Evolutionary conservation across 2,329 filamentous ascomycete genomes (phyloP), one percentile per base, ranked within the genome.

Genomic region (Rhinocladiella mackenziei): DNA sequence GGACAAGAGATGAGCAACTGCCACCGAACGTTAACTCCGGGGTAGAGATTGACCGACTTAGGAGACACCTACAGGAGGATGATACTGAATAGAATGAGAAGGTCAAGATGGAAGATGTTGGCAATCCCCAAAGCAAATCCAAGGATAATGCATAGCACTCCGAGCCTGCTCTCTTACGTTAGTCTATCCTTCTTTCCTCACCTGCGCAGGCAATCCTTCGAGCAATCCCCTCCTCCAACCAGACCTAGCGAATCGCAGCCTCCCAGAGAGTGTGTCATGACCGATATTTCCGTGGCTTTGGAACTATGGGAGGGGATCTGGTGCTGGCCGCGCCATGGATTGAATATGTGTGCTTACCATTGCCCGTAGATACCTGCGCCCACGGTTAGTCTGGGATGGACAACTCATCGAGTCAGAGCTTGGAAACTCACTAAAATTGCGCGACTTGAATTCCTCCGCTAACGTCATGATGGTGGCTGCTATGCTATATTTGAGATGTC

Each of bases 1-100:
- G 84, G 58, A 89, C 60, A 58, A 89, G 80, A 10, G 81, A 76
- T 37, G 76, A 88, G 49, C 76, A 72, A 32, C 86, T 91, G 30
- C 9, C 28, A 28, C 13, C 18, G 9, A 28, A 13, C n/a, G 34
- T 50, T 23, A 45, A 40, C 18, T 35, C 19, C 26, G 13, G 13
- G 14, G 32, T 13, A 20, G 22, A 23, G n/a, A 26, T 17, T 34
- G n/a, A 23, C 14, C 26, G 18, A 14, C 4, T n/a, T 10, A 25
- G 34, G 19, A 15, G 28, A 28, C 30, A 65, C 76, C 61, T 63
- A 80, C 76, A 80, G 62, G 64, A 74, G 75, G 39, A 80, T 59
- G 42, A 74, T 66, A 50, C 78, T 78, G 47, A 82, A 81, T 23
- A 81, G 67, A 50, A 84, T 80, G 28, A 80, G 67, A 35, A 77